These are phyloP conservation scores for Kwoniella pini DNA, from an alignment of 768 basidiomycete genomes.

Conservation along the genomic window DNA sequence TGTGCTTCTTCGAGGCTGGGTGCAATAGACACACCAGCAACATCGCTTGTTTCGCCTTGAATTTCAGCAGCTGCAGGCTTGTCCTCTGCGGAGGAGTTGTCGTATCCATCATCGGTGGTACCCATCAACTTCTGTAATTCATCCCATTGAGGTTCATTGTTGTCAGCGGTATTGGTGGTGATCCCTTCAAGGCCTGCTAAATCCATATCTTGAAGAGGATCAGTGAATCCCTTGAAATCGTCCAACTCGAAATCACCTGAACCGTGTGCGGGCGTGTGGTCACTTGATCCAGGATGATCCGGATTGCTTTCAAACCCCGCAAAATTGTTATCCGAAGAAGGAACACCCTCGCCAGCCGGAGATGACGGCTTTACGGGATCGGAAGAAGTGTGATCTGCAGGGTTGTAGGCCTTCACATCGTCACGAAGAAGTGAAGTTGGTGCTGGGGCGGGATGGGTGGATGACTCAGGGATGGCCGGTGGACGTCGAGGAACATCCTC, in stretches of 20 bases:
- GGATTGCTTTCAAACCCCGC: slow-evolving; percentile 13
- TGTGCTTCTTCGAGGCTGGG: slow-evolving; percentile 24
- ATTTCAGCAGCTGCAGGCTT: background rate
- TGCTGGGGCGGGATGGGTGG: background rate
- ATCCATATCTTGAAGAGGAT: slow-evolving; percentile 23
- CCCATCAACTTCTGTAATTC: slow-evolving; percentile 42
- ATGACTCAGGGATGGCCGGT: slow-evolving; percentile 59
- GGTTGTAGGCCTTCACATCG: background rate
- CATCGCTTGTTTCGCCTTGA: background rate
- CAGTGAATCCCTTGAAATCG: slow-evolving; percentile 29
- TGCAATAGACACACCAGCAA: slow-evolving; percentile 18
- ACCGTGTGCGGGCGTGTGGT: slow-evolving; percentile 10
- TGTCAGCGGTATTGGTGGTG: slow-evolving; percentile 10
- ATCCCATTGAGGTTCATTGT: slow-evolving; percentile 35
- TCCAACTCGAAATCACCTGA: slow-evolving; percentile 20
- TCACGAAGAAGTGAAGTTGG: slow-evolving; percentile 1
- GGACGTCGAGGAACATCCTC: slow-evolving; percentile 68
- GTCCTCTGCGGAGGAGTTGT: background rate
- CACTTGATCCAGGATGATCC: slow-evolving; percentile 14
- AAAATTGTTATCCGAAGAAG: slow-evolving; percentile 20
- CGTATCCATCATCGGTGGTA: slow-evolving; percentile 16
- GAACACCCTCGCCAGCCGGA: slow-evolving; percentile 7
- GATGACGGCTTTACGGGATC: slow-evolving; percentile 11
- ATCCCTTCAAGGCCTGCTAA: slow-evolving; percentile 14
- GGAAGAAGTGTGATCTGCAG: slow-evolving; percentile 12